phyloP scores from a whole-genome alignment of 495 filamentous ascomycete genomes.

The Xanthoparmelia taractica region DNA sequence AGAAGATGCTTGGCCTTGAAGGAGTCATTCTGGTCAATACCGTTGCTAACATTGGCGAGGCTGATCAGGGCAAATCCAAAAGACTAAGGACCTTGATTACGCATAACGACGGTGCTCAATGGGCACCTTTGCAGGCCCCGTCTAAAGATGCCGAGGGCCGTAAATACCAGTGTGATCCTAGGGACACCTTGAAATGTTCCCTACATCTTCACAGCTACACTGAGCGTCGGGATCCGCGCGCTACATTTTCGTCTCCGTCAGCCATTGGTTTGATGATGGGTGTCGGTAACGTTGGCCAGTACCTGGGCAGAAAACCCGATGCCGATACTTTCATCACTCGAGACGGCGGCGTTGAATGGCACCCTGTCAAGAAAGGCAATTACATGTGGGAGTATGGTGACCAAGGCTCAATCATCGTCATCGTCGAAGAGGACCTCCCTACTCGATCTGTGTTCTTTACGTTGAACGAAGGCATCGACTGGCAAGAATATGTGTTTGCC shows the following conservation, averaged over 20 bases:
- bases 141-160: slow-evolving; percentile 60
- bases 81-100: slow-evolving; percentile 82
- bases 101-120: slow-evolving; percentile 89
- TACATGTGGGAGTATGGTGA: slow-evolving; percentile 94
- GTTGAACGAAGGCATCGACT: slow-evolving; percentile 67
- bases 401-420: slow-evolving; percentile 82
- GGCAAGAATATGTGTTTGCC: slow-evolving; percentile 66
- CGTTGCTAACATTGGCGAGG: slow-evolving; percentile 61
- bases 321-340: slow-evolving; percentile 75
- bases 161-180: slow-evolving; percentile 55
- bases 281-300: slow-evolving; percentile 79
- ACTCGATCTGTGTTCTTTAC: slow-evolving; percentile 70
- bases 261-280: slow-evolving; percentile 90
- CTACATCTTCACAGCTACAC: slow-evolving; percentile 94
- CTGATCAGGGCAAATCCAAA: slow-evolving; percentile 59
- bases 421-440: slow-evolving; percentile 56
- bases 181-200: slow-evolving; percentile 57
- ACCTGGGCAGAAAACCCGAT: slow-evolving; percentile 42
- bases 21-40: slow-evolving; percentile 82
- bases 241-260: slow-evolving; percentile 79
- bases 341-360: slow-evolving; percentile 88
- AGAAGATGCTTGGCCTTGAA: slow-evolving; percentile 86
- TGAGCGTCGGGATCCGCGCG: slow-evolving; percentile 66
- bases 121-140: slow-evolving; percentile 65
- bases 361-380: slow-evolving; percentile 67